phyloP scores from a whole-genome alignment of 768 basidiomycete species.

The Mycena floridula region DNA sequence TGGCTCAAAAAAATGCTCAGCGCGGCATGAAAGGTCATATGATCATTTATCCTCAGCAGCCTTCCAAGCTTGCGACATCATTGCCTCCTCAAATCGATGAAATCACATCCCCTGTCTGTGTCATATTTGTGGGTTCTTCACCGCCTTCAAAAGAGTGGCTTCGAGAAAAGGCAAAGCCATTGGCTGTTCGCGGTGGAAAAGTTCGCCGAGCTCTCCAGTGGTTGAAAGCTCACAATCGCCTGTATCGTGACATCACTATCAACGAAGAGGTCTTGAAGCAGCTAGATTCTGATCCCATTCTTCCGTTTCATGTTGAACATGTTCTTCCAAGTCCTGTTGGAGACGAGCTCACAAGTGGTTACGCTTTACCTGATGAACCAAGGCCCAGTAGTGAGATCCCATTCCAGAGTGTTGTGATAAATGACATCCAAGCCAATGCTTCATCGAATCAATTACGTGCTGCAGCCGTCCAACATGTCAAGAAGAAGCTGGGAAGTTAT shows the following conservation, averaged over 20 bases:
- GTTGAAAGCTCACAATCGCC: neutral
- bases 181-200: neutral
- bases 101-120: slow-evolving; percentile 27
- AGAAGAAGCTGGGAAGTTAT: slow-evolving; percentile 9
- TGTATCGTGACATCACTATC: neutral
- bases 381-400: neutral
- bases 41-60: slow-evolving; percentile 33
- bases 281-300: neutral
- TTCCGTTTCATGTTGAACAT: neutral
- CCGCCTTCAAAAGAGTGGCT: neutral
- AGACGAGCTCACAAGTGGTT: neutral
- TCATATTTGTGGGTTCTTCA: slow-evolving; percentile 32
- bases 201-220: neutral
- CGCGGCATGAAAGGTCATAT: slow-evolving; percentile 30
- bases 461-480: slow-evolving; percentile 17
- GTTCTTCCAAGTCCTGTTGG: neutral
- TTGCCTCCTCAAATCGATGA: slow-evolving; percentile 31
- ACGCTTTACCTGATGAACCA: neutral
- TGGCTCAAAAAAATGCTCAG: slow-evolving; percentile 15
- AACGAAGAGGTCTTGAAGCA: neutral
- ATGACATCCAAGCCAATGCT: slow-evolving; percentile 15
- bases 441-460: slow-evolving; percentile 9
- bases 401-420: slow-evolving; percentile 6
- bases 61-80: slow-evolving; percentile 16
- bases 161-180: neutral